These are phyloP conservation scores for Sequoiadendron giganteum DNA, from an alignment of 75 land plant genomes.

Conservation along the genomic window DNA sequence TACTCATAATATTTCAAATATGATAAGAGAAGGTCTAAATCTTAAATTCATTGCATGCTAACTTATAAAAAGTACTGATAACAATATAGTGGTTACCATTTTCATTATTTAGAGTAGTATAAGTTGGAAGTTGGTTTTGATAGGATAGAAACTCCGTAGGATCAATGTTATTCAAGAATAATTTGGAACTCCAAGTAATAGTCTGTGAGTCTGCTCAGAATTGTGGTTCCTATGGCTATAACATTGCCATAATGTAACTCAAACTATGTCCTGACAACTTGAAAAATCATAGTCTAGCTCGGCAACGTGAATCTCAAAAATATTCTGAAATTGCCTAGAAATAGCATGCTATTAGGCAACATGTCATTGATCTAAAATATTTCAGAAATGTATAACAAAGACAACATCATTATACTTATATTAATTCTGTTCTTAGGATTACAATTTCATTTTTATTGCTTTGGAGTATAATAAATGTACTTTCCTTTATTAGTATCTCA, in stretches of 20 bases:
- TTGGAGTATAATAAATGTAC: too few species aligned
- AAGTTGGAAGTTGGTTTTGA: neutral
- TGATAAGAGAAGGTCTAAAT: neutral
- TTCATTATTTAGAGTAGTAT: neutral
- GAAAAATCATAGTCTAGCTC: neutral
- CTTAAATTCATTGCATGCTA: neutral
- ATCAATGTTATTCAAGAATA: neutral
- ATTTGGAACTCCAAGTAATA: neutral
- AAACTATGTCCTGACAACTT: neutral
- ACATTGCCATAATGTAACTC: neutral
- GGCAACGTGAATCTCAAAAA: neutral
- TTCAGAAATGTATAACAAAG: neutral
- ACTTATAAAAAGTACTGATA: neutral
- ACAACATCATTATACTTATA: neutral
- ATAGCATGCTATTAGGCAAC: neutral
- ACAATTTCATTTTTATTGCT: too few species aligned
- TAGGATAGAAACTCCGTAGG: neutral
- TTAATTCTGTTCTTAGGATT: too few species aligned
- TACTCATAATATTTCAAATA: neutral
- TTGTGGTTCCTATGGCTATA: neutral
- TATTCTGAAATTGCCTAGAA: neutral
- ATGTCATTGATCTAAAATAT: neutral
- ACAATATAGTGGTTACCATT: neutral
- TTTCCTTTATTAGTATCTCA: neutral
- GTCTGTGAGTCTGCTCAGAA: neutral